These are phyloP conservation scores for Diphasiastrum complanatum DNA, from an alignment of 83 land plant genomes.

Conservation along the genomic window DNA sequence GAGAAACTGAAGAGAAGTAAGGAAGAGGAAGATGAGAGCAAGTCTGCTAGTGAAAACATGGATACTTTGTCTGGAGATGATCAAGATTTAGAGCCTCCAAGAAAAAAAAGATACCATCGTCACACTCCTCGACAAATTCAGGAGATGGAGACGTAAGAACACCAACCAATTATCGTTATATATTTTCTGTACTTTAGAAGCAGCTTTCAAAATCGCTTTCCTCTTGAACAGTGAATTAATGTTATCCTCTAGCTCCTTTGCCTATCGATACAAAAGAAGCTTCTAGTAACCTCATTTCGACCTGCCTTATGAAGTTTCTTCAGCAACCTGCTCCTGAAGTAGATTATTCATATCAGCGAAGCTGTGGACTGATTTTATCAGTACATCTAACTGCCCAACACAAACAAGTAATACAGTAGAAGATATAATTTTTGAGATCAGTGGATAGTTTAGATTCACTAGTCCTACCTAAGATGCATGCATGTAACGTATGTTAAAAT, in stretches of 20 bases:
- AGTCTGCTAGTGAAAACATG: constrained; percentile 74
- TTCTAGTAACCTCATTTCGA: no score
- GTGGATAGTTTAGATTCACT: no score
- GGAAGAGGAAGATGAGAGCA: constrained; percentile 77
- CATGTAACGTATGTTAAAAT: background rate
- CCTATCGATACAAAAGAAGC: no score
- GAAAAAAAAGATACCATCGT: constrained; percentile 72
- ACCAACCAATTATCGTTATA: background rate
- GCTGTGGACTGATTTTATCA: no score
- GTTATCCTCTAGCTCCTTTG: no score
- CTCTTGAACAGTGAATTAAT: no score
- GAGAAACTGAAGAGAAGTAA: background rate
- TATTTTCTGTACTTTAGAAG: background rate
- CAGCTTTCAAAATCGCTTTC: background rate
- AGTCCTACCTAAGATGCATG: no score
- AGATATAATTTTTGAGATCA: no score
- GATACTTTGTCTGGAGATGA: constrained; percentile 73
- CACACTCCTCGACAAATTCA: constrained; percentile 89
- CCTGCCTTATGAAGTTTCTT: background rate
- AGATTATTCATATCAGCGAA: no score
- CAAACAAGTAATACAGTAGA: no score
- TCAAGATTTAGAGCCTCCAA: constrained; percentile 37
- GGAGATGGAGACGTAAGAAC: constrained; percentile 75
- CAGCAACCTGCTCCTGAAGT: no score
- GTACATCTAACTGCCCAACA: no score